Evolutionary conservation across 1,284 basidiomycete genomes (phyloP).

Genomic region (Leccinum solheimii): DNA sequence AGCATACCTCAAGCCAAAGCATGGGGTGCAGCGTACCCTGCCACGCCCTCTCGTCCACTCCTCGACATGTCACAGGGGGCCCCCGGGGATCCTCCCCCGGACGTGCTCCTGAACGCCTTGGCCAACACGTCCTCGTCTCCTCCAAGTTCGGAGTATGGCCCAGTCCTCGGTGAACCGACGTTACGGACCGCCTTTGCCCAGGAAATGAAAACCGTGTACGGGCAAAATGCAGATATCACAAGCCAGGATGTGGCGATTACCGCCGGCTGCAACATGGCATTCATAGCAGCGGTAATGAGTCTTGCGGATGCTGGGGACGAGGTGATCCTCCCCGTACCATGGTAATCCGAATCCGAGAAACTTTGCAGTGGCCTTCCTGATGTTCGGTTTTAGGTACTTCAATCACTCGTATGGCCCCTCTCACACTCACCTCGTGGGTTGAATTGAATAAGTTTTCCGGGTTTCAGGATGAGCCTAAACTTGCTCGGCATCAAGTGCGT

Average conservation of each 20-base stretch:
- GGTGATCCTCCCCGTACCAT: slow-evolving; percentile 78
- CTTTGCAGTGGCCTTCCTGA: slow-evolving; percentile 4
- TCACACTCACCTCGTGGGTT: slow-evolving; percentile 1
- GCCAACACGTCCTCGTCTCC: slow-evolving; percentile 47
- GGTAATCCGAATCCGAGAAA: slow-evolving; percentile 41
- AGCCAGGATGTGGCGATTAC: slow-evolving; percentile 62
- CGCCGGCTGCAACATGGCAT: slow-evolving; percentile 72
- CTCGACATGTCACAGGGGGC: slow-evolving; percentile 81
- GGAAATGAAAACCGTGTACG: slow-evolving; percentile 70
- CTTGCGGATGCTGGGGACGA: slow-evolving; percentile 74
- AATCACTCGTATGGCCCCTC: slow-evolving; percentile 60
- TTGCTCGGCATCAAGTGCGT: slow-evolving; percentile 66
- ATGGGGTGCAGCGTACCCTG: slow-evolving; percentile 58
- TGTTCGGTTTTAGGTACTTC: slow-evolving; percentile 58
- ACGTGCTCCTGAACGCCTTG: slow-evolving; percentile 53
- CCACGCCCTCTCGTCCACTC: slow-evolving; percentile 48
- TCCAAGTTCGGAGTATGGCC: slow-evolving; percentile 60
- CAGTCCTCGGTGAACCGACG: slow-evolving; percentile 61
- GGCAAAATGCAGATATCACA: slow-evolving; percentile 47
- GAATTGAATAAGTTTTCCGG: slow-evolving; percentile 4
- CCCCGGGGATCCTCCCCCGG: slow-evolving; percentile 66
- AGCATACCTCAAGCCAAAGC: slow-evolving; percentile 71
- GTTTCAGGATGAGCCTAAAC: slow-evolving; percentile 66
- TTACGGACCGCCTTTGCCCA: slow-evolving; percentile 59
- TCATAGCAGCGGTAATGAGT: slow-evolving; percentile 62